Conservation (phyloP, 345 rosid genomes). For the Conringia planisiliqua region DNA sequence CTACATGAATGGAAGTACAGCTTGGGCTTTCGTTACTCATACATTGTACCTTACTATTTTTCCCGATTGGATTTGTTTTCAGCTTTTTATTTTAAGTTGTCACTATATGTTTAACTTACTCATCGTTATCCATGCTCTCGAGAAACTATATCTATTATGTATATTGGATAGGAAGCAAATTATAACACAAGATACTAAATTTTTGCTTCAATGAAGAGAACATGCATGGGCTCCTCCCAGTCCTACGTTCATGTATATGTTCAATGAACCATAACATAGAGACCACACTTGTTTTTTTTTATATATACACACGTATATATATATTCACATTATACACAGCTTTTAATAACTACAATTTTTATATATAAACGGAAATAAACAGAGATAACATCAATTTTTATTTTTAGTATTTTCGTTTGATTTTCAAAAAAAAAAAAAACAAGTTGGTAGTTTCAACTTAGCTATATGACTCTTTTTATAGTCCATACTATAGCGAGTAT, state of each 20-base stretch:
- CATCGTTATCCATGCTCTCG: constrained; percentile 16
- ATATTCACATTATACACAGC: neutral
- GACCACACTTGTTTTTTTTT: neutral
- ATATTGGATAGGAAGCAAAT: constrained; percentile 27
- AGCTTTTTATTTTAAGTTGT: constrained; percentile 10
- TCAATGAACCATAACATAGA: constrained; percentile 34
- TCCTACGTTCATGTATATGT: constrained; percentile 35
- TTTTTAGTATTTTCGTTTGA: no score
- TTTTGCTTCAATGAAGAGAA: constrained; percentile 20
- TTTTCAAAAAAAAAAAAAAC: no score
- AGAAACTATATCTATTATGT: neutral
- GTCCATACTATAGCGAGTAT: no score
- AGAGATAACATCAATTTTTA: no score
- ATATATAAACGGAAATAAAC: no score
- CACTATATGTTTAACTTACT: constrained; percentile 17
- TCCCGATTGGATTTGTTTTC: neutral
- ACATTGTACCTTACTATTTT: constrained; percentile 34
- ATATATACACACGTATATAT: neutral
- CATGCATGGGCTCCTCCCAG: constrained; percentile 32
- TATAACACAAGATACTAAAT: constrained; percentile 15
- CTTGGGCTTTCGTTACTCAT: constrained; percentile 22
- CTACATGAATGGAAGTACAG: constrained; percentile 39
- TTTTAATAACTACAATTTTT: neutral
- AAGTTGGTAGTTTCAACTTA: no score
- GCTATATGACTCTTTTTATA: no score